Conservation (phyloP, 2,329 filamentous ascomycete genomes). For the Colletotrichum acutatum region DNA sequence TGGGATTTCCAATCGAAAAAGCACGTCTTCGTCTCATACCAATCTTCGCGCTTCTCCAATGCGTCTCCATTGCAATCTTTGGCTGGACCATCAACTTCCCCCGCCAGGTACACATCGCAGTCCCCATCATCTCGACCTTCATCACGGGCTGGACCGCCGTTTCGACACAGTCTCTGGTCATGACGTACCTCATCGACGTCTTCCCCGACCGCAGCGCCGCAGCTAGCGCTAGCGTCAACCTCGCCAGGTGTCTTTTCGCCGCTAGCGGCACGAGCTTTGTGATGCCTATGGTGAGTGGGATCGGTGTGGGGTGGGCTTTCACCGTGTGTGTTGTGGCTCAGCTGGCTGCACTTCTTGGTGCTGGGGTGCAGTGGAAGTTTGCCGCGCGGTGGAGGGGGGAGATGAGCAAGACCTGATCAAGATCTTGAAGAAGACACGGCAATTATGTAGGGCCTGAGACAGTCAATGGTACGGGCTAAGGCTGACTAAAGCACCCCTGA, state of each 20-base stretch:
- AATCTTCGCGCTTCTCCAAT: constrained; percentile 56
- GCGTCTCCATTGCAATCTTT: constrained; percentile 58
- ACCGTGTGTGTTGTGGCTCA: constrained; percentile 57
- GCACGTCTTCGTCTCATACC: constrained; percentile 62
- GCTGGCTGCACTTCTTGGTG: constrained; percentile 55
- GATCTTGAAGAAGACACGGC: neutral
- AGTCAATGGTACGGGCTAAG: no score
- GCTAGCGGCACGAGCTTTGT: constrained; percentile 56
- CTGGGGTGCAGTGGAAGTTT: constrained; percentile 56
- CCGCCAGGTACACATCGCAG: constrained; percentile 55
- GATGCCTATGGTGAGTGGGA: constrained; percentile 58
- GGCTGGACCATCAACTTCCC: constrained; percentile 63
- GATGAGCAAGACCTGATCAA: neutral
- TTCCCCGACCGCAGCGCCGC: constrained; percentile 61
- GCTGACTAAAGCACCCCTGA: no score
- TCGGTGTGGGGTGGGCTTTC: constrained; percentile 48
- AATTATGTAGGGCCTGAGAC: neutral
- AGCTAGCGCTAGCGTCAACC: constrained; percentile 63
- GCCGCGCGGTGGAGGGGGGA: constrained; percentile 49
- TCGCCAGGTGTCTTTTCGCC: constrained; percentile 62
- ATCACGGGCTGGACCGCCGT: constrained; percentile 63
- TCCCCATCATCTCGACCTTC: constrained; percentile 62
- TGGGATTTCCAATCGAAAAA: constrained; percentile 58
- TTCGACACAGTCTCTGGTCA: constrained; percentile 59
- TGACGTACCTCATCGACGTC: constrained; percentile 65